Evolutionary conservation across 805 yeast genomes (phyloP).

Genomic region (Saccharomyces jurei): DNA sequence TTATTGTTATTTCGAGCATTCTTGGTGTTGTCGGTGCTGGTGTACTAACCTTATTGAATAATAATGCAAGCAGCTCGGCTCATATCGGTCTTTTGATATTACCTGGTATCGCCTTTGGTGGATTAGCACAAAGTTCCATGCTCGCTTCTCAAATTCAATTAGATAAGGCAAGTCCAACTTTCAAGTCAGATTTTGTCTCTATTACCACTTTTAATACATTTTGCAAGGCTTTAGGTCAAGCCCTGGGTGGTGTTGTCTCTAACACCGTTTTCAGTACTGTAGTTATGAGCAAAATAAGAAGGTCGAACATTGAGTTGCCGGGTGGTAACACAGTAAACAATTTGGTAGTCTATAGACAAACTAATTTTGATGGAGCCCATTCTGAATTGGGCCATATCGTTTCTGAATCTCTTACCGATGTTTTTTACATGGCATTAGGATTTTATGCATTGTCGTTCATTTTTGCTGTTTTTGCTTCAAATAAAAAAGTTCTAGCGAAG

Average conservation of each 20-base stretch:
- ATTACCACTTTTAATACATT: conserved; percentile 21
- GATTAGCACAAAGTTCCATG: conserved; percentile 28
- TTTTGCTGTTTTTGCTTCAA: conserved; percentile 13
- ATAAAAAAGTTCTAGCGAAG: conserved; percentile 6
- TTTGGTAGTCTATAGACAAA: conserved; percentile 13
- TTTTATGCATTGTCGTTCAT: conserved; percentile 12
- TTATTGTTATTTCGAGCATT: conserved; percentile 25
- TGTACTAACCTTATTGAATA: conserved; percentile 25
- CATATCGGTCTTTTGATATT: conserved; percentile 34
- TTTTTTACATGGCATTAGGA: conserved; percentile 19
- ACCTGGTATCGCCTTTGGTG: conserved; percentile 34
- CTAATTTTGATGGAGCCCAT: conserved; percentile 14
- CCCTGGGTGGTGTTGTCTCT: conserved; percentile 21
- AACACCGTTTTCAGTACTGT: conserved; percentile 19
- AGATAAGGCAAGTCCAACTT: conserved; percentile 14
- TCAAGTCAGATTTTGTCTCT: conserved; percentile 17
- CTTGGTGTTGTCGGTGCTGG: conserved; percentile 33
- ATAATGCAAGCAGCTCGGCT: conserved; percentile 20
- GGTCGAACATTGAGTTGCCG: conserved; percentile 1
- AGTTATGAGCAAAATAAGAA: conserved; percentile 9
- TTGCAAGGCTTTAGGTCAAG: conserved; percentile 17
- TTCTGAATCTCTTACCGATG: conserved; percentile 14
- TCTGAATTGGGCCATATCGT: conserved; percentile 11
- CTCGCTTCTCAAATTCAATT: conserved; percentile 27
- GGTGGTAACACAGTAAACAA: conserved; percentile 12